Evolutionary conservation across 2,329 filamentous ascomycete species (phyloP).

Genomic region (Arthrobotrys musiformis): DNA sequence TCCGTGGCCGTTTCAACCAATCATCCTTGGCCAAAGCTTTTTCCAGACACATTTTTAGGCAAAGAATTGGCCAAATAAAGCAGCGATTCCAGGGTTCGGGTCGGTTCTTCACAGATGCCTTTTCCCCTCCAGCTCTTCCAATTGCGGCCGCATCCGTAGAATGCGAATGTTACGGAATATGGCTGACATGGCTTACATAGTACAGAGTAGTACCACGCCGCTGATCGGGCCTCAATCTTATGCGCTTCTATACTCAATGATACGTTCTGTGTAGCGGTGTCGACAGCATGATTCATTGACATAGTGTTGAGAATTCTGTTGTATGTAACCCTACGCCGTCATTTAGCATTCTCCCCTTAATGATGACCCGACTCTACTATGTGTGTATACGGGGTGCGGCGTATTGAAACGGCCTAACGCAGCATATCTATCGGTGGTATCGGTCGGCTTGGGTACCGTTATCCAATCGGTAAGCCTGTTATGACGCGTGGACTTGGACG

Average conservation of each 20-base stretch:
- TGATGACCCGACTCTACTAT: neutral
- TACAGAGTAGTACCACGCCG: too few relatives aligned
- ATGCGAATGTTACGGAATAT: slow-evolving; percentile 14
- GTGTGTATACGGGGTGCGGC: neutral
- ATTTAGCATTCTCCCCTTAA: neutral
- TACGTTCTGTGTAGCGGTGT: neutral
- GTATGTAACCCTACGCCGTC: too few relatives aligned
- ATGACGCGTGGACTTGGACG: slow-evolving; percentile 25
- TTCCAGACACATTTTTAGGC: slow-evolving; percentile 1
- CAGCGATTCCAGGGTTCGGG: slow-evolving; percentile 4
- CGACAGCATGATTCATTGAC: neutral
- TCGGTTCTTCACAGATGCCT: too few relatives aligned
- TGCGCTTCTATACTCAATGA: neutral
- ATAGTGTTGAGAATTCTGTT: too few relatives aligned
- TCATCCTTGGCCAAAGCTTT: slow-evolving; percentile 42
- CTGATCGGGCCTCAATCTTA: slow-evolving; percentile 1
- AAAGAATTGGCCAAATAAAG: slow-evolving; percentile 15
- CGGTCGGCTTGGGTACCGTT: slow-evolving; percentile 25
- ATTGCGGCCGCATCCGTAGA: too few relatives aligned
- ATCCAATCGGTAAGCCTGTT: slow-evolving; percentile 31
- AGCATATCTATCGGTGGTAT: slow-evolving; percentile 11
- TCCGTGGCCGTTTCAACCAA: slow-evolving; percentile 3
- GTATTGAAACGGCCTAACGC: slow-evolving; percentile 13
- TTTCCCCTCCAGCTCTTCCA: too few relatives aligned
- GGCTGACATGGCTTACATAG: too few relatives aligned